Conservation (phyloP, 139 green algal genomes). For the Chlamydomonas sphaeroides region DNA sequence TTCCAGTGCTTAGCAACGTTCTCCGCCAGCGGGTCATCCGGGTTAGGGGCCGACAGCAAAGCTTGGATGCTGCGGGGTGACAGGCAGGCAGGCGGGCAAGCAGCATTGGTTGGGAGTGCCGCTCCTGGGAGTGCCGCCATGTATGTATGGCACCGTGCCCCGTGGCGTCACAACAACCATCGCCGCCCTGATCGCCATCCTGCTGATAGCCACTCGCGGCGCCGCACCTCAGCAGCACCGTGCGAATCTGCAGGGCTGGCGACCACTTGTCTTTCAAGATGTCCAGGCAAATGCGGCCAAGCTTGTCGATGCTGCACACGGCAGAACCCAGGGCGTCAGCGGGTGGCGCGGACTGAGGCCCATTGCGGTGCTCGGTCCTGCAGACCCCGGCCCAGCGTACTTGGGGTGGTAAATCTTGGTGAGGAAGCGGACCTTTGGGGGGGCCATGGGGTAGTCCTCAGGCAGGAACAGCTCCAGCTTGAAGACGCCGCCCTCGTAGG, state of each 20-base stretch:
- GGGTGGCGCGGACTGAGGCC: too few relatives aligned
- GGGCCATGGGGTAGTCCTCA: conserved; percentile 99
- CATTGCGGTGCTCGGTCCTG: too few relatives aligned
- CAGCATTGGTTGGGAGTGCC: too few relatives aligned
- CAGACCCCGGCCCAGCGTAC: not conserved
- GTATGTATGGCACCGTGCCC: too few relatives aligned
- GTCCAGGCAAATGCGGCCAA: conserved; percentile 98
- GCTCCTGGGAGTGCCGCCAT: too few relatives aligned
- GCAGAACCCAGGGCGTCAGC: too few relatives aligned
- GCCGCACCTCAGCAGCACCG: conserved; percentile 91
- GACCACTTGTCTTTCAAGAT: conserved; percentile 99
- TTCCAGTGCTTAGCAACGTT: conserved; percentile 98
- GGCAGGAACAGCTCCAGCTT: conserved; percentile 99
- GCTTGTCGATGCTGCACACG: conserved; percentile 89
- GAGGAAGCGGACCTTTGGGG: conserved; percentile 98
- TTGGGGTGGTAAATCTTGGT: conserved; percentile 99
- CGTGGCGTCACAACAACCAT: too few relatives aligned
- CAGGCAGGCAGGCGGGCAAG: too few relatives aligned
- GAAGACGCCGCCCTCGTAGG: conserved; percentile 97
- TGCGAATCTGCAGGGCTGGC: conserved; percentile 98
- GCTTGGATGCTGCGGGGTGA: conserved; percentile 89
- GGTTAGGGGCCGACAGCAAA: conserved; percentile 96
- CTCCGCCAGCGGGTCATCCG: conserved; percentile 97
- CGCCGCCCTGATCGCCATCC: too few relatives aligned
- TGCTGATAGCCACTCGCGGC: too few relatives aligned